Evolutionary conservation across 2,329 filamentous ascomycete genomes (phyloP).

Genomic region (Cryphonectria naterciae): DNA sequence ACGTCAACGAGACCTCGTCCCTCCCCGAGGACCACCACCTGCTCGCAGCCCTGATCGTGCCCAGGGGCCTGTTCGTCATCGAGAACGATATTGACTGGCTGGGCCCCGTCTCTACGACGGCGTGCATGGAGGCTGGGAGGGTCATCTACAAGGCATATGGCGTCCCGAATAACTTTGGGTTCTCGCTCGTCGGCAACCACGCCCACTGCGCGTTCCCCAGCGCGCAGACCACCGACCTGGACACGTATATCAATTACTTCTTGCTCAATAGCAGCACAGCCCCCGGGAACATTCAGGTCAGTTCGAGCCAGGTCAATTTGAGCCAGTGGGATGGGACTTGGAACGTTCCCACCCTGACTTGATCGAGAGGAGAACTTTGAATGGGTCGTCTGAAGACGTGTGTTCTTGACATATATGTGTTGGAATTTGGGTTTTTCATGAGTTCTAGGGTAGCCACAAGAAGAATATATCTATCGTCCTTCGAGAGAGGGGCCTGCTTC

Average conservation of each 20-base stretch:
- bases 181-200: slow-evolving; percentile 58
- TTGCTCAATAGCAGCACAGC: slow-evolving; percentile 44
- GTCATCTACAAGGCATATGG: slow-evolving; percentile 59
- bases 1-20: slow-evolving; percentile 49
- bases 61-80: slow-evolving; percentile 57
- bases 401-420: not conserved
- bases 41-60: slow-evolving; percentile 59
- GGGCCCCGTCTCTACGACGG: slow-evolving; percentile 59
- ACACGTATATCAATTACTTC: slow-evolving; percentile 60
- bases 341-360: slow-evolving; percentile 43
- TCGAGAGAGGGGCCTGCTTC: not conserved
- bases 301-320: slow-evolving; percentile 44
- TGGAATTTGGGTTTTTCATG: not conserved
- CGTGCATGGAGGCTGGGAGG: slow-evolving; percentile 59
- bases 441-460: not conserved
- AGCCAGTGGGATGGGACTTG: slow-evolving; percentile 45
- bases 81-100: slow-evolving; percentile 66
- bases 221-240: slow-evolving; percentile 55
- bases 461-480: not conserved
- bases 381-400: not conserved
- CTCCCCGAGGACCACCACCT: slow-evolving; percentile 63
- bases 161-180: slow-evolving; percentile 59
- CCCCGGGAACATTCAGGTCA: slow-evolving; percentile 43
- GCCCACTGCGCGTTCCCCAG: slow-evolving; percentile 60
- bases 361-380: slow-evolving; percentile 11